Conservation (phyloP, 768 basidiomycete species). For the Trametes elegans region DNA sequence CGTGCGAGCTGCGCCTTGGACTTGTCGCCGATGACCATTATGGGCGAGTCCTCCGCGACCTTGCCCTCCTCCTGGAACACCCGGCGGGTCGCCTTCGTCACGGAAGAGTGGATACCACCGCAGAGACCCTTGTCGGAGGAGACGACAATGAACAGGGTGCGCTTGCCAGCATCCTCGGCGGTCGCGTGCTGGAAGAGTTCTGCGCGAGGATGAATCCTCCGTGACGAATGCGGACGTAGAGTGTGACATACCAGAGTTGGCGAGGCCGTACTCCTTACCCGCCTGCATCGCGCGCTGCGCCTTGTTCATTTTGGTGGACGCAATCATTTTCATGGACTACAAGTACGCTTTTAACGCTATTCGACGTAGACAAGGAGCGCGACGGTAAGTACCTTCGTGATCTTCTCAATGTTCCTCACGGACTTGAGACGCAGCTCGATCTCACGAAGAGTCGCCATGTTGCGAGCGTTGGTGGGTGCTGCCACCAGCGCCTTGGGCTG, state of each 20-base stretch:
- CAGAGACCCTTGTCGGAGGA: constrained; percentile 99
- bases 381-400: constrained; percentile 74
- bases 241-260: constrained; percentile 69
- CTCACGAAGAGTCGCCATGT: constrained; percentile 97
- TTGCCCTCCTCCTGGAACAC: constrained; percentile 54
- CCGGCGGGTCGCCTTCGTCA: constrained; percentile 84
- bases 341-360: neutral
- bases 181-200: constrained; percentile 86
- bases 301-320: constrained; percentile 93
- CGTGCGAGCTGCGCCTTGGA: constrained; percentile 89
- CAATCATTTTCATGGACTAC: constrained; percentile 99
- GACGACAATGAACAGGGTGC: constrained; percentile 89
- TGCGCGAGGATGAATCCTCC: constrained; percentile 27
- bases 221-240: neutral
- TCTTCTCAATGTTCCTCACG: constrained; percentile 98
- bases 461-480: constrained; percentile 56
- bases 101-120: constrained; percentile 98
- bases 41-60: constrained; percentile 58
- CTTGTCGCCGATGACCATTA: constrained; percentile 97
- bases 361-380: neutral
- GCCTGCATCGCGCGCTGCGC: constrained; percentile 91
- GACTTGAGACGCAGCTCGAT: constrained; percentile 96
- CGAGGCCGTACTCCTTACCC: constrained; percentile 90
- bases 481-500: constrained; percentile 41
- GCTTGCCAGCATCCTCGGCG: constrained; percentile 64